Evolutionary conservation across 805 yeast genomes (phyloP).

Genomic region (Kregervanrija pseudodelftensis): DNA sequence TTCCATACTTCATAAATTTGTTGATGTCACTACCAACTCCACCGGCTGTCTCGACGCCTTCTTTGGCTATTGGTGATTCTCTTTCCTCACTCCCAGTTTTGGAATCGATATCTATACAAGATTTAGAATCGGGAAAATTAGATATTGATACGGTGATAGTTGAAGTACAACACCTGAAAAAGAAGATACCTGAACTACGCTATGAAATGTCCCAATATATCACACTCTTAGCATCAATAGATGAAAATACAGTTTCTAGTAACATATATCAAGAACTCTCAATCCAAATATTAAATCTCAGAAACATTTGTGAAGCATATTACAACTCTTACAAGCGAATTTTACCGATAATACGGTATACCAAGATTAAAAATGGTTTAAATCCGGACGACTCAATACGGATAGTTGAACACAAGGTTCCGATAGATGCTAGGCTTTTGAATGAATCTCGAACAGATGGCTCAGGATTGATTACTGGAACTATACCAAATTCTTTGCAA

Average conservation of each 20-base stretch:
- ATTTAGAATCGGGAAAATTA: constrained; percentile 34
- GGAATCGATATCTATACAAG: constrained; percentile 29
- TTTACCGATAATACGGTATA: constrained; percentile 42
- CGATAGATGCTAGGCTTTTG: constrained; percentile 12
- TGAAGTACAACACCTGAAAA: constrained; percentile 30
- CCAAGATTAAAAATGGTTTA: constrained; percentile 44
- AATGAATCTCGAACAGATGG: not conserved
- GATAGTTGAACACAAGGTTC: constrained; percentile 19
- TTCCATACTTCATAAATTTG: not conserved
- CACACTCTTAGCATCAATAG: constrained; percentile 33
- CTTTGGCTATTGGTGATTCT: not conserved
- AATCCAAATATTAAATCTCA: constrained; percentile 30
- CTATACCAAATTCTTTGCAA: too few relatives aligned
- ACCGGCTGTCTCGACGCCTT: constrained; percentile 1
- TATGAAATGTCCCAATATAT: constrained; percentile 34
- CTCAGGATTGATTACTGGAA: too few relatives aligned
- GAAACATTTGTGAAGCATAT: constrained; percentile 34
- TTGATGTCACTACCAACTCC: not conserved
- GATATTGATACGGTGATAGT: constrained; percentile 27
- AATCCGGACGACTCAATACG: constrained; percentile 40
- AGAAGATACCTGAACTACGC: constrained; percentile 27
- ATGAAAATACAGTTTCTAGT: constrained; percentile 37
- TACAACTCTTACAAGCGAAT: constrained; percentile 37
- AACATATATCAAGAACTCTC: constrained; percentile 32
- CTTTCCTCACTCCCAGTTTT: not conserved